Evolutionary conservation across 306 rosid species (phyloP).

Genomic region (Cucurbita argyrosperma): DNA sequence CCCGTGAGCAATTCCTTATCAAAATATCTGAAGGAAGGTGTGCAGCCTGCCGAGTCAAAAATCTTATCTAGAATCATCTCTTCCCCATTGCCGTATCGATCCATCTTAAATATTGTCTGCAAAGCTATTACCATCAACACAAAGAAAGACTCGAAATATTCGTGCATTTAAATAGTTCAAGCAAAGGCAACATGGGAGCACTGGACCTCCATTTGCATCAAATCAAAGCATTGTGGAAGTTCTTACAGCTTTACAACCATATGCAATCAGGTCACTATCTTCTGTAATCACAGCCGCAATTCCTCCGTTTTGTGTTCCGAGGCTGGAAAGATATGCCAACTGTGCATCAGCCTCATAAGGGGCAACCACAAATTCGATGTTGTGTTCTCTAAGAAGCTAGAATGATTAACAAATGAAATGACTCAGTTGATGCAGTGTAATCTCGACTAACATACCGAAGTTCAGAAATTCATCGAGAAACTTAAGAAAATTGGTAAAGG

Average conservation of each 20-base stretch:
- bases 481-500: background rate
- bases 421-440: background rate
- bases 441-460: background rate
- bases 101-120: constrained; percentile 85
- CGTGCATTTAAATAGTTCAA: background rate
- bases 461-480: background rate
- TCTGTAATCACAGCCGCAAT: constrained; percentile 66
- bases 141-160: constrained; percentile 7
- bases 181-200: constrained; percentile 13
- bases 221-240: constrained; percentile 25
- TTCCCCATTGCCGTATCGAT: constrained; percentile 72
- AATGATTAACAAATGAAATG: constrained; percentile 10
- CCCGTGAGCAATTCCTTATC: constrained; percentile 57
- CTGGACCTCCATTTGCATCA: constrained; percentile 23
- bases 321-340: constrained; percentile 59
- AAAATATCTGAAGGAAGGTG: constrained; percentile 58
- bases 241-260: constrained; percentile 91
- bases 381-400: constrained; percentile 63
- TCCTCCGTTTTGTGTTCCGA: constrained; percentile 52
- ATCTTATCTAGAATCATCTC: constrained; percentile 45
- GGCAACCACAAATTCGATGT: constrained; percentile 82
- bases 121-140: constrained; percentile 17
- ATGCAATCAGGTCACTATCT: constrained; percentile 62
- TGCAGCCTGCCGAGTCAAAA: constrained; percentile 28
- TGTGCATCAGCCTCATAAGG: constrained; percentile 99